Conservation (phyloP, 306 rosid genomes). For the Ochetophila trinervis region DNA sequence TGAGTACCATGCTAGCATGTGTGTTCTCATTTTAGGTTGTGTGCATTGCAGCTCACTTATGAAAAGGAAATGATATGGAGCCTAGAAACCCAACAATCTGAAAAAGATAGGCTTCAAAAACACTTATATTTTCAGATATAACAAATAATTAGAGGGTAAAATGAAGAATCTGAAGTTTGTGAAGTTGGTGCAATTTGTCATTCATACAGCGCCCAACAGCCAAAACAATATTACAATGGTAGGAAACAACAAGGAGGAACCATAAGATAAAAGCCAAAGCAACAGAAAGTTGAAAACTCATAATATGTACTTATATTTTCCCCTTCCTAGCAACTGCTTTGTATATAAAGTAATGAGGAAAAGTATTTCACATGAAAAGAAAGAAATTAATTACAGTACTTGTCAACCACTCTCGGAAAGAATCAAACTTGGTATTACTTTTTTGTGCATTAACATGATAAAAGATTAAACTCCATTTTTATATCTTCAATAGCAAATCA, state of each 20-base stretch:
- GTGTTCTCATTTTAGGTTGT: no score
- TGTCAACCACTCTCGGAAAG: background rate
- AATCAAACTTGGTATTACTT: no score
- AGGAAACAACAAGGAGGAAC: constrained; percentile 44
- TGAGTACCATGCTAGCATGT: no score
- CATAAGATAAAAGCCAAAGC: constrained; percentile 45
- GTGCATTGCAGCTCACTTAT: no score
- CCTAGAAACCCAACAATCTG: background rate
- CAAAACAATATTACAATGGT: constrained; percentile 44
- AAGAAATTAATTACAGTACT: background rate
- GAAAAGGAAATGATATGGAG: background rate
- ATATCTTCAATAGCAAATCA: background rate
- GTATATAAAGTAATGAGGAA: background rate
- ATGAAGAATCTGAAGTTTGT: background rate
- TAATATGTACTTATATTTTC: background rate
- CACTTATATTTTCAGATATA: background rate
- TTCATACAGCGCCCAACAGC: constrained; percentile 39
- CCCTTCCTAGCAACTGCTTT: no score
- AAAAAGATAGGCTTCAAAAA: background rate
- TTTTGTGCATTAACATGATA: no score
- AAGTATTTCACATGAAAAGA: background rate
- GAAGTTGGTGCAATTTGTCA: constrained; percentile 1
- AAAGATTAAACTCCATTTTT: constrained; percentile 2
- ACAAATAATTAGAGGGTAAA: constrained; percentile 11
- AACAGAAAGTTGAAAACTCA: constrained; percentile 33